Base-by-base conservation (phyloP, 108 stramenopile species). In the Nitzschia inconspicua region DNA sequence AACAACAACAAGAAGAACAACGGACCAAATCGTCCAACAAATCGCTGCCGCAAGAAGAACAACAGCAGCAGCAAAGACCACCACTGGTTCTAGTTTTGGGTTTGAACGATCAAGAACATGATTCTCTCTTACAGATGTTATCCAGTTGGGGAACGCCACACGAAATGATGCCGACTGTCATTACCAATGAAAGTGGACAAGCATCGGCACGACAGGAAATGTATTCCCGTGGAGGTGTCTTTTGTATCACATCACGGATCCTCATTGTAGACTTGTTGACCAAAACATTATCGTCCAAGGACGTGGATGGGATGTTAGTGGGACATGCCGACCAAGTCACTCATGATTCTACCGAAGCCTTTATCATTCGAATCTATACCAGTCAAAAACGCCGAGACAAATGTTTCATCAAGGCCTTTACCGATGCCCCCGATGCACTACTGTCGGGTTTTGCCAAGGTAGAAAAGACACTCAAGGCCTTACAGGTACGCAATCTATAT, bases 361-460 rank as follows among this genome's bases (percentile, higher is more conserved):
- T 99, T 65, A 97, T 97, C 61, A 63, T 99, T 35, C 69, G 94
- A 52, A 93, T 99, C 9, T 96, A 82, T 71, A 80, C 85, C 10
- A 75, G 73, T 22, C 86, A 93, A 63, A 70, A 65, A 24, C 84
- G 84, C n/a, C 25, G 60, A 54, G 74, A 63, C 32, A 39, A 39
- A 2, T 96, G 97, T 36, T 98, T 97, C 61, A 70, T 98, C 72
- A 98, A 98, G 68, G 98, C 90, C 10, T 94, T 99, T 60, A 78
- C 89, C 5, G 97, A 98, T 58, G 66, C 89, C 32, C 92, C 97
- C 28, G 94, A 93, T 31, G 44, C 68, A 0, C 60, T 99, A 10
- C 44, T 86, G 9, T 59, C 77, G 0, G 96, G 96, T 4, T 99
- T 97, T 75, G 89, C 84, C 54, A 87, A 85, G 49, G 75, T 96